Evolutionary conservation across 225 moss, liverwort and hornwort genomes (phyloP), one percentile per base, ranked within the genome.

Genomic region (Pseudoscleropodium purum): DNA sequence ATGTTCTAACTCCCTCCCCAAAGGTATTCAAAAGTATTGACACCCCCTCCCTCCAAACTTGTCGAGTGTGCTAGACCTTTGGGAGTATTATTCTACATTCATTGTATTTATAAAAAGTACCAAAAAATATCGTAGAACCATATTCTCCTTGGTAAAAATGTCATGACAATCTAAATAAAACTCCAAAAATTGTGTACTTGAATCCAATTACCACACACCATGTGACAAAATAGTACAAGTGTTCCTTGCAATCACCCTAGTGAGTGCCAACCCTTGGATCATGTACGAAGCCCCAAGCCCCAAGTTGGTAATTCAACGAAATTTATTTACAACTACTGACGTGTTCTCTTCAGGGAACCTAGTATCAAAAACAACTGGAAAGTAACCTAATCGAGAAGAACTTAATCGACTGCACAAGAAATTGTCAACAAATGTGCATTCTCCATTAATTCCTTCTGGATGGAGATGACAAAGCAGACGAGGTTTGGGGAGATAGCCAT

Each of bases 261-360:
- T 24, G 3, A 20, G 15, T 59, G 45, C 24, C 17, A 45, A 31
- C 21, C 23, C 52, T 45, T 79, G 8, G 39, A 25, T 16, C 68
- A 81, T n/a, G 87, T 49, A 27, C 36, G 6, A 27, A 84, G 45
- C 84, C 75, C 23, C 43, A 27, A 84, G 45, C 84, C 75, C 23
- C 43, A 88, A 86, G 47, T 36, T 23, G 59, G 49, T 33, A 68
- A 36, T 78, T 89, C 67, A 49, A 79, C 62, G 9, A 20, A 56
- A 82, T 49, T 52, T 92, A 92, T 92, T 75, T 88, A 92, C 91
- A 88, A 69, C 80, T 80, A 65, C 47, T n/a, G 45, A 36, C 25
- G 76, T 74, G 61, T 75, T 85, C 57, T 51, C 27, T 70, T 60
- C 64, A 34, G 49, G 39, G 56, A 56, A 47, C 60, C 45, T 18